phyloP scores from a whole-genome alignment of 2,329 filamentous ascomycete genomes.

The Beauveria sp. region DNA sequence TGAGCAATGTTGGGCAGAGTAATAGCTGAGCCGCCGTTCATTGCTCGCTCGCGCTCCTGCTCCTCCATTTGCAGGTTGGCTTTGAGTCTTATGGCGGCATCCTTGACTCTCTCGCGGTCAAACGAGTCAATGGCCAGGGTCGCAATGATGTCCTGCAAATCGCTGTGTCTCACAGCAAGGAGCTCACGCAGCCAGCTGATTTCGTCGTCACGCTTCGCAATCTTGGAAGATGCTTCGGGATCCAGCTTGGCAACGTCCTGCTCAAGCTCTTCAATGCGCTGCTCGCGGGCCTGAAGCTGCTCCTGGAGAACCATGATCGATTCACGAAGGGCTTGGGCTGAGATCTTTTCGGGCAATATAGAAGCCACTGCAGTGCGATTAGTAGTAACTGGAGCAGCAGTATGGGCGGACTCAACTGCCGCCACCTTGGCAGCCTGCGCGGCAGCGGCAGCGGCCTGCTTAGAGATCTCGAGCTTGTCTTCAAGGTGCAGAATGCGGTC shows the following conservation, averaged over 20 bases:
- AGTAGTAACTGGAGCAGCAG: constrained; percentile 30
- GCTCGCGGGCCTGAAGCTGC: constrained; percentile 89
- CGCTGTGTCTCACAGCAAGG: constrained; percentile 80
- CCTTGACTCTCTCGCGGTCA: constrained; percentile 72
- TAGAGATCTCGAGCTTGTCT: constrained; percentile 84
- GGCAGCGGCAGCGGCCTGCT: constrained; percentile 77
- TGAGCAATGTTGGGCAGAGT: constrained; percentile 70
- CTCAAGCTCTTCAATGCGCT: constrained; percentile 81
- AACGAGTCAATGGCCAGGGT: constrained; percentile 68
- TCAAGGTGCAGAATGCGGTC: constrained; percentile 80
- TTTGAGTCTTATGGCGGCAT: constrained; percentile 86
- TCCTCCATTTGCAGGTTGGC: constrained; percentile 98
- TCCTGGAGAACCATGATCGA: constrained; percentile 95
- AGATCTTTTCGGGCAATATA: constrained; percentile 74
- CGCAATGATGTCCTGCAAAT: constrained; percentile 84
- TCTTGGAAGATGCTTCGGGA: constrained; percentile 69
- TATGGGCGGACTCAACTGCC: constrained; percentile 31
- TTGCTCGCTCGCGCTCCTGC: constrained; percentile 81
- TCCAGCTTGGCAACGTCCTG: constrained; percentile 61
- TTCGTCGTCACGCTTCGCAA: constrained; percentile 88
- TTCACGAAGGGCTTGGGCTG: constrained; percentile 87
- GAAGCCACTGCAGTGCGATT: constrained; percentile 32
- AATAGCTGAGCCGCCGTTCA: constrained; percentile 60
- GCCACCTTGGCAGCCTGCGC: constrained; percentile 63
- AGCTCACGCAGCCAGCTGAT: constrained; percentile 93